A percentile compares a stretch with the other conserved stretches of the same genome.
Evolutionary conservation across 305 asterid species (phyloP).

Genomic region (Striga hermonthica): DNA sequence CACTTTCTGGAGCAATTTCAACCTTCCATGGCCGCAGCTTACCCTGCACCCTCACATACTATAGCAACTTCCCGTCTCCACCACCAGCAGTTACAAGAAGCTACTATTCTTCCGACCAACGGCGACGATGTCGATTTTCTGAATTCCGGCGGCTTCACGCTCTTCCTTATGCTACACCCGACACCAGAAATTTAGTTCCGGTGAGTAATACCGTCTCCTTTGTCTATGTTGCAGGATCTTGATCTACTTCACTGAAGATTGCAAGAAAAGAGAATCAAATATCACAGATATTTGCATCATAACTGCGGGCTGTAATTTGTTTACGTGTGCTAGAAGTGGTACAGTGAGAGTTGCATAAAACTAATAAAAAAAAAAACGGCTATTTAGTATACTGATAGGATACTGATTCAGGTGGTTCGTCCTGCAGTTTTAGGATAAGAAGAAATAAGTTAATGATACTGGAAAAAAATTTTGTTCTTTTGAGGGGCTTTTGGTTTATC

Average conservation of each 20-base stretch:
- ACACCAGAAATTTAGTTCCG: constrained; percentile 47
- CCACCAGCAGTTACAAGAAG: constrained; percentile 30
- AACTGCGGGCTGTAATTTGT: too few species aligned
- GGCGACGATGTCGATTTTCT: constrained; percentile 30
- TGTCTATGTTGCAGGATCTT: constrained; percentile 4
- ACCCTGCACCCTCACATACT: constrained; percentile 37
- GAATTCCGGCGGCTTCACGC: constrained; percentile 32
- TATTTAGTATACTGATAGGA: neutral
- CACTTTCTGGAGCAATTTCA: constrained; percentile 33
- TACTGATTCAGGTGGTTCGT: neutral
- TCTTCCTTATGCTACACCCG: constrained; percentile 37
- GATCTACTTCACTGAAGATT: neutral
- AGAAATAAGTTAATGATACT: too few species aligned
- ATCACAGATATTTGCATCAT: neutral
- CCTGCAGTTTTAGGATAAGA: too few species aligned
- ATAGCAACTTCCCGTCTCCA: constrained; percentile 13
- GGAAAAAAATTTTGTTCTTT: too few species aligned
- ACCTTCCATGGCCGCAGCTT: constrained; percentile 38
- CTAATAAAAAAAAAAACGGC: neutral
- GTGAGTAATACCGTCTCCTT: constrained; percentile 40
- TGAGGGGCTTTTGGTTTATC: too few species aligned
- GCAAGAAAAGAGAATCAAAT: neutral
- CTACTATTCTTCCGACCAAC: constrained; percentile 28
- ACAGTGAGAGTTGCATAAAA: neutral
- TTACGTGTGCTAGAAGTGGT: too few species aligned